Conservation (phyloP, 2,329 filamentous ascomycete genomes). For the Endoconidiophora laricicola region DNA sequence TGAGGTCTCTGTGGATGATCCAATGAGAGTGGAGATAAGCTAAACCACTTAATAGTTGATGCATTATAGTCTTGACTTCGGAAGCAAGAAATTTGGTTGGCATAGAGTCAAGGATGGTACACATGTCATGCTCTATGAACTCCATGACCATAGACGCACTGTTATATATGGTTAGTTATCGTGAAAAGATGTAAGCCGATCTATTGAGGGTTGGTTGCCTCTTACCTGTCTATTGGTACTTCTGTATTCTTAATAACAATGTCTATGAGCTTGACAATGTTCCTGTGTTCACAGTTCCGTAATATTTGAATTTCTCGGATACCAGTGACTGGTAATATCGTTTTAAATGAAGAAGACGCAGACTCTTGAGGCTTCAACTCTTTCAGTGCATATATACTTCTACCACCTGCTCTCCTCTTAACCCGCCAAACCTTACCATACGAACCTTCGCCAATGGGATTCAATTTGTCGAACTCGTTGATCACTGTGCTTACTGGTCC, state of each 20-base stretch:
- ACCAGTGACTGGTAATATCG: conserved; percentile 66
- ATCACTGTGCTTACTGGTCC: conserved; percentile 53
- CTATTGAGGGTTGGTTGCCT: conserved; percentile 2
- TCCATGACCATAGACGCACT: conserved; percentile 91
- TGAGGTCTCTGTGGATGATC: conserved; percentile 88
- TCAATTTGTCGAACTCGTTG: conserved; percentile 78
- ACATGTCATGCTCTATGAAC: conserved; percentile 93
- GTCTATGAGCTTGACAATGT: conserved; percentile 69
- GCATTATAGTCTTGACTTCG: conserved; percentile 78
- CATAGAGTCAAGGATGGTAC: conserved; percentile 86
- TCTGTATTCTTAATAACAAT: conserved; percentile 59
- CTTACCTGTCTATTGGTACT: conserved; percentile 36
- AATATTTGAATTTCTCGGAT: conserved; percentile 87
- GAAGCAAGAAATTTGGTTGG: conserved; percentile 81
- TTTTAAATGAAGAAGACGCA: conserved; percentile 27
- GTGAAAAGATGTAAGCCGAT: background rate
- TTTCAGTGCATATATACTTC: conserved; percentile 48
- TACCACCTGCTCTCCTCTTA: conserved; percentile 16
- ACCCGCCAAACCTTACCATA: conserved; percentile 91
- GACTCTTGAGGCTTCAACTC: conserved; percentile 67
- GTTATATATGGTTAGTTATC: conserved; percentile 9
- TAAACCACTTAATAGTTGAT: conserved; percentile 66
- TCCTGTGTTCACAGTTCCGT: conserved; percentile 60
- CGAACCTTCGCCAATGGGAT: conserved; percentile 93
- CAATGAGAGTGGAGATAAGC: conserved; percentile 75